Base-by-base conservation (phyloP, 768 basidiomycete genomes). In the Mycena olivaceomarginata region DNA sequence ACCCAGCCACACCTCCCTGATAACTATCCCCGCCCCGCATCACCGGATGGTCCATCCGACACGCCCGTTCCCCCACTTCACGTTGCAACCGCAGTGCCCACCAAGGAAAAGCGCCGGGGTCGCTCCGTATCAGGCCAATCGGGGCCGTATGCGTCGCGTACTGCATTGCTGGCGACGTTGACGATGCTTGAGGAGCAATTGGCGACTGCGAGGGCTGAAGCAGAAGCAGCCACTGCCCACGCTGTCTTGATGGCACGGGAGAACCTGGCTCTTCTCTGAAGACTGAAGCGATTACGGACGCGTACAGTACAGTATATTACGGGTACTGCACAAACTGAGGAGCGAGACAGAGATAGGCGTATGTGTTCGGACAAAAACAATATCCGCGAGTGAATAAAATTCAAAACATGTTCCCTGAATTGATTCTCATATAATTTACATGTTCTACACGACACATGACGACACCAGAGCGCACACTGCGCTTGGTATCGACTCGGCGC, bases 161-260 rank as follows among this genome's bases (percentile, higher is more conserved):
- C 11, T 4, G 39, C 46, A 11, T 25, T 68, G 31, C 53, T 51
- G 9, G 48, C 67, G 8, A 68, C 13, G 10, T 2, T 68, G 8
- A n/a, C 2, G 0, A 68, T 13, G 37, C 53, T 68, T 22, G 53
- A 68, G 37, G 67, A 22, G 20, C 31, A 56, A 25, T 18, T 68
- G 31, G 37, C 25, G 11, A 25, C 51, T 4, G 51, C 51, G 31
- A 68, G n/a, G 48, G 51, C 13, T 4, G 39, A 68, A n/a, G 67
- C 51, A 4, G 37, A 68, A 56, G 67, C 67, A 40, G 67, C 67
- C 6, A 68, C 25, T 51, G 51, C 31, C 31, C 67, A 68, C n/a
- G 37, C 67, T 2, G n/a, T 68, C 20, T 45, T 68, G 39, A 68
- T 68, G 67, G 67, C 67, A 51, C 67, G 51, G 2, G 67, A 68